These are phyloP conservation scores for Pleurotus citrinopileatus DNA, from an alignment of 768 basidiomycete genomes.

Conservation along the genomic window DNA sequence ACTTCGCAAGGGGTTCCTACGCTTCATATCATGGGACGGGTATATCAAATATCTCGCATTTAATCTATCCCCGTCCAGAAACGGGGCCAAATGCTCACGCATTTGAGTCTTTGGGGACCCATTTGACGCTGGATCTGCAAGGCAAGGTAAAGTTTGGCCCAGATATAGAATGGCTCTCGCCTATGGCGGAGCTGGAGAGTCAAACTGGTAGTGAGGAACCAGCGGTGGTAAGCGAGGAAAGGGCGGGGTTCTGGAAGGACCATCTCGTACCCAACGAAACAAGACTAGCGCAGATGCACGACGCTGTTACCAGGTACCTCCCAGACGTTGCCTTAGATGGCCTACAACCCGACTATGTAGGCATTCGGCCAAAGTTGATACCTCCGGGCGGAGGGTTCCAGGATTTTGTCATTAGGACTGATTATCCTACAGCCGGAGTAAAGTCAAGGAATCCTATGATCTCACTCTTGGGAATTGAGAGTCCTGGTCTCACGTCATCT, in stretches of 20 bases:
- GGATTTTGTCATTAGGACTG: conserved; percentile 75
- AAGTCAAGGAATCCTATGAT: conserved; percentile 54
- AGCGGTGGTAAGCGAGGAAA: conserved; percentile 22
- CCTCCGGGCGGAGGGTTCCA: conserved; percentile 72
- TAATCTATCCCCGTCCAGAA: conserved; percentile 91
- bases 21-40: conserved; percentile 85
- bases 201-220: conserved; percentile 22
- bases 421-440: conserved; percentile 44
- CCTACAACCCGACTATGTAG: conserved; percentile 79
- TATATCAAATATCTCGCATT: conserved; percentile 57
- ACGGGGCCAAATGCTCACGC: conserved; percentile 53
- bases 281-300: conserved; percentile 60
- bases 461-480: conserved; percentile 87
- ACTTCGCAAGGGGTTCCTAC: conserved; percentile 83
- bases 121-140: conserved; percentile 83
- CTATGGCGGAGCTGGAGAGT: conserved; percentile 36
- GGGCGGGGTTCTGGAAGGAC: conserved; percentile 73
- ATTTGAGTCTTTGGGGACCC: conserved; percentile 88
- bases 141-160: conserved; percentile 91
- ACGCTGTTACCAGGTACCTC: conserved; percentile 72
- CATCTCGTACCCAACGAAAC: conserved; percentile 65
- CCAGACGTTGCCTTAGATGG: conserved; percentile 58
- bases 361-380: conserved; percentile 85
- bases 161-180: conserved; percentile 83
- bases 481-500: conserved; percentile 85